Evolutionary conservation across 768 basidiomycete species (phyloP), one percentile per base, ranked within the genome.

Genomic region (Termitomyces sp.): DNA sequence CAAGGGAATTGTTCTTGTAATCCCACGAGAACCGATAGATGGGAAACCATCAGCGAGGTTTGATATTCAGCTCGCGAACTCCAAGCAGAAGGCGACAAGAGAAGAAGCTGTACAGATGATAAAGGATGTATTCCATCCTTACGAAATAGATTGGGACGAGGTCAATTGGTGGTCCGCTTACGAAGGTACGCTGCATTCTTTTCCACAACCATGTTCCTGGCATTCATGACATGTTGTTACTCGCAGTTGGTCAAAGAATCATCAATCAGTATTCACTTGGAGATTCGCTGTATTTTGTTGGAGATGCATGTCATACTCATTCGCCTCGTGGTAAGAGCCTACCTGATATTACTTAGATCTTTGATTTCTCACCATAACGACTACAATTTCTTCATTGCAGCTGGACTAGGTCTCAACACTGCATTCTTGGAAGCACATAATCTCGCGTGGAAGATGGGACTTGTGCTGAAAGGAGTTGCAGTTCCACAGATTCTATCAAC

Each of bases 121-220:
- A 36, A 65, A 65, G 39, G 60, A 65, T 22, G 57, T 65, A 3
- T 65, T 65, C 20, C 49, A 59, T 28, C 64, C 64, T n/a, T 65
- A 56, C 35, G 22, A 65, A n/a, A 42, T 65, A 40, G 57, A 61
- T 36, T 65, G 64, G 64, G 64, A 65, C 16, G 60, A 65, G 22
- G 58, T 65, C 18, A 65, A 65, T 38, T 65, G 64, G 64, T 65
- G 64, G 64, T 65, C 64, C 11, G 64, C 64, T 35, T 65, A 65
- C 45, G 60, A 65, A 59, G 64, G 64, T 65, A 6, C n/a, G n/a
- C 18, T 11, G 33, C 32, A 51, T 15, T n/a, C 24, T 40, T 39
- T 32, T 35, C 15, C n/a, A 16, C 20, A 18, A 38, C 4, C 9
- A 24, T 20, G 32, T n/a, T 9, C 9, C n/a, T 15, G 20, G 2